Percentiles rank a stretch among this genome's conserved stretches.
Evolutionary conservation across 352 stramenopile species (phyloP).

Genomic region (Phytophthora colocasiae): DNA sequence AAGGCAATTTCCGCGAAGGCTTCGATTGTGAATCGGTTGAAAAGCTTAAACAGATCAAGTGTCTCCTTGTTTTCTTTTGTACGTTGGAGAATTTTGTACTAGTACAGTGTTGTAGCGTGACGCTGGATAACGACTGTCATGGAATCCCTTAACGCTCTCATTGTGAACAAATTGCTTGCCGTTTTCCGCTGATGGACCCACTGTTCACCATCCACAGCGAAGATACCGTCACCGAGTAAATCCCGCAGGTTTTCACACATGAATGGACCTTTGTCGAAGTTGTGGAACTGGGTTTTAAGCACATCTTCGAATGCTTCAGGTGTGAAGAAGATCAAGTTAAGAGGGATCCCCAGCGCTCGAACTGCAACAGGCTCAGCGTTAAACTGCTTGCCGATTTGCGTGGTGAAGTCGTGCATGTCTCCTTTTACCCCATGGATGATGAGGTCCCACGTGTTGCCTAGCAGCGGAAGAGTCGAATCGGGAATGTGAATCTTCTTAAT

Average conservation of each 20-base stretch:
- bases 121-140: conserved; percentile 43
- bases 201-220: conserved; percentile 56
- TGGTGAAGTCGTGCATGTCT: conserved; percentile 46
- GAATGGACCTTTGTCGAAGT: conserved; percentile 64
- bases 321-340: conserved; percentile 40
- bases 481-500: conserved; percentile 18
- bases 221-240: conserved; percentile 74
- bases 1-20: conserved; percentile 77
- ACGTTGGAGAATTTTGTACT: conserved; percentile 24
- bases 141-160: conserved; percentile 43
- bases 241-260: conserved; percentile 47
- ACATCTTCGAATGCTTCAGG: conserved; percentile 56
- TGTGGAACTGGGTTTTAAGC: conserved; percentile 67
- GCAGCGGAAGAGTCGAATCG: conserved; percentile 38
- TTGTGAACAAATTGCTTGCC: conserved; percentile 86
- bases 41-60: conserved; percentile 48
- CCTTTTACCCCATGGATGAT: conserved; percentile 21
- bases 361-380: conserved; percentile 32
- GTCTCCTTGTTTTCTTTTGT: neutral
- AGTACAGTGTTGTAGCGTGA: conserved; percentile 27
- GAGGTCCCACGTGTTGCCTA: conserved; percentile 47
- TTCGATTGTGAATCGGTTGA: conserved; percentile 71
- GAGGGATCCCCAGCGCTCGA: conserved; percentile 40
- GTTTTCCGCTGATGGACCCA: conserved; percentile 83
- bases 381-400: conserved; percentile 35